phyloP scores from a whole-genome alignment of 371 early-diverging fungal genomes.

The Nosema muscidifuracis region DNA sequence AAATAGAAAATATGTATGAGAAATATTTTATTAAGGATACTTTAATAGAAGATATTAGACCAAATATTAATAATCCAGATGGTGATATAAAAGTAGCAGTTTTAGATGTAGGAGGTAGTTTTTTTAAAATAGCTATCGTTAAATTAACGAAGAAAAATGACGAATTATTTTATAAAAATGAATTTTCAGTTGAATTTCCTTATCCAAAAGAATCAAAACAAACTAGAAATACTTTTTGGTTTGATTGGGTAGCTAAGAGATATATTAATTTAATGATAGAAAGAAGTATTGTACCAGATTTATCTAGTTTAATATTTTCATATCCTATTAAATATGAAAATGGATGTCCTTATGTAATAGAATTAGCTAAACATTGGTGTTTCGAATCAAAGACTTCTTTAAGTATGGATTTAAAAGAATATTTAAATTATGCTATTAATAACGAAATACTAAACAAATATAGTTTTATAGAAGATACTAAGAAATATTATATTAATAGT shows the following conservation, averaged over 20 bases:
- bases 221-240: neutral
- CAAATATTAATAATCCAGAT: too few relatives aligned
- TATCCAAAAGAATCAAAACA: neutral
- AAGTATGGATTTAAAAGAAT: neutral
- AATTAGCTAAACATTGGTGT: conserved; percentile 4
- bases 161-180: neutral
- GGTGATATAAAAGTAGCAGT: neutral
- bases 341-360: too few relatives aligned
- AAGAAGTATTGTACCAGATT: neutral
- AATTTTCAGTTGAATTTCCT: neutral
- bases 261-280: neutral
- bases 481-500: neutral
- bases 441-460: neutral
- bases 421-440: neutral
- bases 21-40: neutral
- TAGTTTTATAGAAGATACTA: too few relatives aligned
- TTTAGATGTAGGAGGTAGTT: conserved; percentile 6
- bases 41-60: neutral
- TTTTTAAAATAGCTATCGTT: neutral
- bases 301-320: neutral
- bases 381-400: neutral
- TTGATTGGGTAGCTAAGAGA: neutral
- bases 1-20: neutral
- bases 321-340: conserved; percentile 13
- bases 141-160: neutral